Percentiles rank a stretch among this genome's conserved stretches.
Conservation (phyloP, 2,329 filamentous ascomycete genomes). For the Ophiocordyceps camponoti-leonardi region DNA sequence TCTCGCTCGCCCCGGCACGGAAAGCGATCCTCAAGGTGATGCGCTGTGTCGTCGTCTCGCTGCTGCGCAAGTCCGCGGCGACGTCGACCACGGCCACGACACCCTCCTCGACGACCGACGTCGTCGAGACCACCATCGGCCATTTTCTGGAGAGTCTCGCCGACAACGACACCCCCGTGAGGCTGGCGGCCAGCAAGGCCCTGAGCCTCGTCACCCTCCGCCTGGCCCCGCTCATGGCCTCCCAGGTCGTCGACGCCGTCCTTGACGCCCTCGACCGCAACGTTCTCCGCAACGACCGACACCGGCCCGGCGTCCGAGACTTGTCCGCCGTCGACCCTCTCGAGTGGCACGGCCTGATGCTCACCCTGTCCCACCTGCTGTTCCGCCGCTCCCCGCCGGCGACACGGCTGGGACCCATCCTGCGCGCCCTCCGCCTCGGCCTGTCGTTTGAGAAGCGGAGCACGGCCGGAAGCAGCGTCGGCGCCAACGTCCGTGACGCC, state of each 20-base stretch:
- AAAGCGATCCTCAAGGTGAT: conserved; percentile 78
- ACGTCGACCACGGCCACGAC: conserved; percentile 12
- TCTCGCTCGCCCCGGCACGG: conserved; percentile 59
- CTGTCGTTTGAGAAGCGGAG: conserved; percentile 80
- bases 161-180: conserved; percentile 81
- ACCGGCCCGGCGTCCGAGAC: conserved; percentile 33
- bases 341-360: conserved; percentile 81
- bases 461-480: conserved; percentile 67
- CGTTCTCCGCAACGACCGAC: conserved; percentile 25
- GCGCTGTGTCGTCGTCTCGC: conserved; percentile 52
- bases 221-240: conserved; percentile 62
- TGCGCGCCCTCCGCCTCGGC: conserved; percentile 62
- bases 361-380: conserved; percentile 73
- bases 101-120: conserved; percentile 24
- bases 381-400: conserved; percentile 70
- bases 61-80: conserved; percentile 34
- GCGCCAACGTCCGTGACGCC: conserved; percentile 83
- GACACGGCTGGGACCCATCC: conserved; percentile 51
- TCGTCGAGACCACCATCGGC: conserved; percentile 68
- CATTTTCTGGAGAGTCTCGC: conserved; percentile 61
- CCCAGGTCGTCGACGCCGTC: conserved; percentile 75
- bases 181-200: conserved; percentile 82
- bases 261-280: conserved; percentile 49
- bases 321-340: conserved; percentile 62
- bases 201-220: conserved; percentile 75